Evolutionary conservation across 2,329 filamentous ascomycete species (phyloP), one percentile per base, ranked within the genome.

Genomic region (Hypoxylon sp.): DNA sequence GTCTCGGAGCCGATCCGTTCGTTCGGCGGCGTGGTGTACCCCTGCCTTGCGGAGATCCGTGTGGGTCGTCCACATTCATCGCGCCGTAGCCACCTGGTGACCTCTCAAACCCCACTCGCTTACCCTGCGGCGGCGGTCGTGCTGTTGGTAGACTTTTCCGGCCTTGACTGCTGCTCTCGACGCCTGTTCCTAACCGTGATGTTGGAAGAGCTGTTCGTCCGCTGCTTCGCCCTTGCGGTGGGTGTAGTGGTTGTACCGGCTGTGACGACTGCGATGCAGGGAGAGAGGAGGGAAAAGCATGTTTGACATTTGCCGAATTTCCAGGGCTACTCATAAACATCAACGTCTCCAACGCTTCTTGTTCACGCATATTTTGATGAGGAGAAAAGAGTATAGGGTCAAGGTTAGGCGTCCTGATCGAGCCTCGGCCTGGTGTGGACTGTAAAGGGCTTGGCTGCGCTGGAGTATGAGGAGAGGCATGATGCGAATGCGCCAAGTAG

Each of bases 251-350:
- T 1, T 71, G 71, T 0, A 73, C 71, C 0, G 64, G 49, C 1
- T 71, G 71, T 19, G 74, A 68, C 0, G 69, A 66, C 20, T 65
- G 63, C 1, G 73, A 70, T 8, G 69, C 61, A n/a, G 44, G 43
- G 7, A 51, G 31, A 27, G 52, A 56, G 4, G 54, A 44, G 2
- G 80, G 76, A 50, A 83, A 83, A 7, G 71, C 67, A 52, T 81
- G 80, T 56, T 82, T 82, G 61, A 86, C 70, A 53, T 83, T 84
- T 30, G 81, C 77, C 32, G 87, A 87, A 68, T 90, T 89, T 11
- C 86, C 86, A 0, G 88, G 88, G 56, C 87, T 90, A 64, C 89
- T 91, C 84, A 94, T 88, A 65, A 92, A 91, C 17, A 93, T 75
- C 16, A 94, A 72, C 0, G 88, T 88, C 66, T 92, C 89, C 35